Percentiles rank a stretch among this genome's conserved stretches.
phyloP scores from a whole-genome alignment of 2,329 filamentous ascomycete genomes.

The Trichoderma breve region DNA sequence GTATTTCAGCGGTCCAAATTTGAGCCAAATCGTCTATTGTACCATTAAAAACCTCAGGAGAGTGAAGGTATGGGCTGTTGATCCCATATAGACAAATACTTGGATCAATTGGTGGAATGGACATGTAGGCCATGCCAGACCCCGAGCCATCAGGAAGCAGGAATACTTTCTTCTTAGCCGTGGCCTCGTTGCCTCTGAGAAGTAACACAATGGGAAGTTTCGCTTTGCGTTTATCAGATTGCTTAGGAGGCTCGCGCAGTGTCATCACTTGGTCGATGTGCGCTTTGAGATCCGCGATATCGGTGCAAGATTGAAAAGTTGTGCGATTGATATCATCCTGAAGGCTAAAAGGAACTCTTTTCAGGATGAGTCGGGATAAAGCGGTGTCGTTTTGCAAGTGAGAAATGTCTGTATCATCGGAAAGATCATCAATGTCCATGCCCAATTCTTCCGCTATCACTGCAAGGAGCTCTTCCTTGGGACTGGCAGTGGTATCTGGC shows the following conservation, averaged over 20 bases:
- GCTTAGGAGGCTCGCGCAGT: not conserved
- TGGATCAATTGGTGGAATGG: not conserved
- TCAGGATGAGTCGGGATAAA: not conserved
- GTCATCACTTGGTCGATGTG: not conserved
- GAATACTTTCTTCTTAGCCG: not conserved
- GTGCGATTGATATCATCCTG: not conserved
- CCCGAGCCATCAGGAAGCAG: not conserved
- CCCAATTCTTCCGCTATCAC: not conserved
- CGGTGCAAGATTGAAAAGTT: not conserved
- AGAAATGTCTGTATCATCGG: not conserved
- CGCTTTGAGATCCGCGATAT: not conserved
- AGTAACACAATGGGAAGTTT: not conserved
- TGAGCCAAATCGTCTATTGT: not conserved
- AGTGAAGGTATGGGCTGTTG: not conserved
- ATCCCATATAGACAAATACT: not conserved
- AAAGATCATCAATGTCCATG: not conserved
- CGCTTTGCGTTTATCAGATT: not conserved
- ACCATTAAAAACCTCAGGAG: not conserved
- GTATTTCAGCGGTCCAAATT: not conserved
- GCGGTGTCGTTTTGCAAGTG: not conserved
- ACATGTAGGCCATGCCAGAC: not conserved
- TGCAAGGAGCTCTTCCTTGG: not conserved
- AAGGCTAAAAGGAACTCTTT: not conserved
- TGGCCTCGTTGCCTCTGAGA: not conserved
- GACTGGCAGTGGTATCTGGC: not conserved